Evolutionary conservation across 805 yeast genomes (phyloP), one percentile per base, ranked within the genome.

Genomic region (Kuraishia hungarica): DNA sequence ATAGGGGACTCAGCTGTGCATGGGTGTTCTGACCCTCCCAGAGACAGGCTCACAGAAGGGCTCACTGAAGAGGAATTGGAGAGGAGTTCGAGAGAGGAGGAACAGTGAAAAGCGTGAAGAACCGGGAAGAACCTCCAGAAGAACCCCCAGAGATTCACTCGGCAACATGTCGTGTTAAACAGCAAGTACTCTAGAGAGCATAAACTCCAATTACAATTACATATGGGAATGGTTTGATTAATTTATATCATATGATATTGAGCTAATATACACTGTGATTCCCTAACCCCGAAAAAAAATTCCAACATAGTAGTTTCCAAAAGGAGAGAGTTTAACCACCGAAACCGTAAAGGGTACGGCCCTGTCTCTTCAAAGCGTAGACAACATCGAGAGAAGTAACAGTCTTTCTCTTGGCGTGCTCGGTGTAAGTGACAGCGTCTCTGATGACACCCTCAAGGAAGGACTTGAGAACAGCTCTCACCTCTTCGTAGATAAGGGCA

Each of bases 331-430:
- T 67, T 83, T 86, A 93, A 86, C 97, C 97, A 83, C 98, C 98
- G 88, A 93, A 94, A 92, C 98, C 98, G 76, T 93, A 93, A 77
- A 94, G 86, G 80, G 98, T 94, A 82, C 98, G 89, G 74, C 99
- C 99, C 84, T 94, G 97, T 87, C 98, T 91, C 94, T 93, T 93
- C 80, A 93, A 88, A 70, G 98, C 98, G 78, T 93, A 93, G 70
- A 93, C 98, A 67, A 93, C 98, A 75, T 93, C 99, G 72, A 93
- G 84, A 60, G 99, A 92, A 67, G 99, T 93, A 69, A 93, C 98
- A 64, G 99, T 94, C 91, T 93, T 93, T 87, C 99, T 91, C 94
- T 94, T 94, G 70, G 98, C 99, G 87, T 93, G 98, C 81, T 94
- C 98, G 65, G 99, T 94, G 84, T 93, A 93, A 69, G 97, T 91